Conservation (phyloP, 1,139 yeast species). For the Petasospora fabianii region DNA sequence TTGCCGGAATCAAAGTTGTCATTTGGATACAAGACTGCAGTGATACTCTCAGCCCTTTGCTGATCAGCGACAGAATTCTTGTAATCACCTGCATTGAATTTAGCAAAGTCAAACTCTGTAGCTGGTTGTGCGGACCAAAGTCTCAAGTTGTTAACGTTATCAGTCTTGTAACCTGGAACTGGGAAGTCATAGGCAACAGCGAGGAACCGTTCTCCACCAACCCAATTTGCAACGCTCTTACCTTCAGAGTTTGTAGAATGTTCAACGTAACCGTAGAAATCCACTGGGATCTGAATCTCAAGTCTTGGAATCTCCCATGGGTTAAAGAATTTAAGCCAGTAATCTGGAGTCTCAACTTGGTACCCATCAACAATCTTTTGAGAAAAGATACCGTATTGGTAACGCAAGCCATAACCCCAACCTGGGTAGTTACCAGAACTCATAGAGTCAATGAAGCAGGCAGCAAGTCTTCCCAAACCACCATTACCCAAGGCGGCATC, state of each 20-base stretch:
- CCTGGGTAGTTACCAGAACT: slow-evolving; percentile 87
- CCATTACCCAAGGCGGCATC: slow-evolving; percentile 97
- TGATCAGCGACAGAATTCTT: slow-evolving; percentile 79
- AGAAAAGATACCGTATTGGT: slow-evolving; percentile 90
- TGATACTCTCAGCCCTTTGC: slow-evolving; percentile 86
- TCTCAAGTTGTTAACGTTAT: slow-evolving; percentile 83
- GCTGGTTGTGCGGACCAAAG: slow-evolving; percentile 92
- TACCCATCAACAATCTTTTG: slow-evolving; percentile 90
- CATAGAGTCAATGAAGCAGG: slow-evolving; percentile 88
- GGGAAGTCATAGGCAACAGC: slow-evolving; percentile 96
- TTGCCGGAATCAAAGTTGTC: slow-evolving; percentile 91
- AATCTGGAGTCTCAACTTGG: slow-evolving; percentile 92
- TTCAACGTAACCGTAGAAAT: slow-evolving; percentile 81
- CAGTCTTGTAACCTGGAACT: slow-evolving; percentile 83
- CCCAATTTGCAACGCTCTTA: slow-evolving; percentile 60
- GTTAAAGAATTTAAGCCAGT: slow-evolving; percentile 83
- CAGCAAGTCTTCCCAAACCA: slow-evolving; percentile 92
- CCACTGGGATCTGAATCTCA: slow-evolving; percentile 90
- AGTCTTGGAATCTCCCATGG: slow-evolving; percentile 91
- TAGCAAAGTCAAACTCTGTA: slow-evolving; percentile 85
- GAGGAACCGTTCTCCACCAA: slow-evolving; percentile 82
- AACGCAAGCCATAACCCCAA: slow-evolving; percentile 95
- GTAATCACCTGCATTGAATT: slow-evolving; percentile 91
- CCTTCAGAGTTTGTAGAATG: slow-evolving; percentile 53
- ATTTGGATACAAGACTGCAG: slow-evolving; percentile 89